Conservation (phyloP, 1,139 yeast species). For the Geotrichum citri-aurantii region DNA sequence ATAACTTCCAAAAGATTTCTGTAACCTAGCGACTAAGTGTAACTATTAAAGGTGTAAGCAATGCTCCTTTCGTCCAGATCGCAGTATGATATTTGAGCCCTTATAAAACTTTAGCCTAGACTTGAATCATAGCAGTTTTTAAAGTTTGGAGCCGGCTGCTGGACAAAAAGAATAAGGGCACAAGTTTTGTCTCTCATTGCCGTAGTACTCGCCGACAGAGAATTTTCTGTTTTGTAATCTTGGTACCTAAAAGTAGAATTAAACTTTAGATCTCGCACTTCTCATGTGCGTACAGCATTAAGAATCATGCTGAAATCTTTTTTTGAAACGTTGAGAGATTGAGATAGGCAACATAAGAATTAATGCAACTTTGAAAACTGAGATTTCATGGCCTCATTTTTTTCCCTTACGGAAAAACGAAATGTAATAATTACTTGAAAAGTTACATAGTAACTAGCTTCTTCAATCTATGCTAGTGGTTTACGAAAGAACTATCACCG, state of each 20-base stretch:
- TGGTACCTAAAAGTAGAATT: background rate
- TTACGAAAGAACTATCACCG: background rate
- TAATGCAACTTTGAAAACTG: background rate
- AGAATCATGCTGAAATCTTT: background rate
- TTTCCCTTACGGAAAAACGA: background rate
- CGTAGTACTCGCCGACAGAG: background rate
- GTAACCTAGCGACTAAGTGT: background rate
- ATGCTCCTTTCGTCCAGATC: background rate
- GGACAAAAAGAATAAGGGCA: background rate
- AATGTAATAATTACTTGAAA: background rate
- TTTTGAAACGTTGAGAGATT: background rate
- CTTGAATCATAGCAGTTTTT: background rate
- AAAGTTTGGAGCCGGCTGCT: background rate
- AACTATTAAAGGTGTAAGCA: background rate
- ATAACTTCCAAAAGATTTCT: background rate
- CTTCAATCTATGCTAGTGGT: background rate
- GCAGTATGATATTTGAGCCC: background rate
- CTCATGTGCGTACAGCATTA: background rate
- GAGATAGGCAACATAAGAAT: background rate
- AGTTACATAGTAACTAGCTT: background rate
- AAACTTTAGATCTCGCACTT: background rate
- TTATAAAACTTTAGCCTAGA: too few species aligned
- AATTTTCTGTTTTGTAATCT: background rate
- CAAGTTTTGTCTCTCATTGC: background rate
- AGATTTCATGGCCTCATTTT: background rate